phyloP scores from a whole-genome alignment of 2,329 filamentous ascomycete species.

The Coniochaeta sp. region DNA sequence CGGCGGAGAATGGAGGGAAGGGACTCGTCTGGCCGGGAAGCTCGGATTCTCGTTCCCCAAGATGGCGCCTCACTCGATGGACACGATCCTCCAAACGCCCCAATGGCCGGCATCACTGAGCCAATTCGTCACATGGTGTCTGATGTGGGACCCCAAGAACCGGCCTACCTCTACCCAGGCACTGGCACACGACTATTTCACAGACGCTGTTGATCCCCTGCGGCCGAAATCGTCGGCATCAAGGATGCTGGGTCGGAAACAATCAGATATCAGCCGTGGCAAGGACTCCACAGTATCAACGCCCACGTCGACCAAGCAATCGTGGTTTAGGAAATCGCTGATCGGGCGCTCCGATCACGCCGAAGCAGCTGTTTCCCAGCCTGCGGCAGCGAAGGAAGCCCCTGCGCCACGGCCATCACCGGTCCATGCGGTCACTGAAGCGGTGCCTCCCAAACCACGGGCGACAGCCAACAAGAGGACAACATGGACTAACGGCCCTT shows the following conservation, averaged over 20 bases:
- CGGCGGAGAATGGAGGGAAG: conserved; percentile 96
- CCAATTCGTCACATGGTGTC: conserved; percentile 94
- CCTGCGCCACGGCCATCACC: conserved; percentile 36
- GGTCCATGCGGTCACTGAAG: conserved; percentile 38
- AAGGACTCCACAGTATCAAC: conserved; percentile 54
- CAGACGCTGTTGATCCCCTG: conserved; percentile 84
- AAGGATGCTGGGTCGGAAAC: conserved; percentile 78
- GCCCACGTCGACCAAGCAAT: conserved; percentile 71
- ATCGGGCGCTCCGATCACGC: conserved; percentile 67
- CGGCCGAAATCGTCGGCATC: conserved; percentile 87
- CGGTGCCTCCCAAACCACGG: conserved; percentile 27
- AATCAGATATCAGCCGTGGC: conserved; percentile 69
- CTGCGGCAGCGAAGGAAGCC: conserved; percentile 37
- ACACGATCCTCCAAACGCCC: conserved; percentile 81
- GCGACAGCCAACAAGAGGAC: conserved; percentile 69
- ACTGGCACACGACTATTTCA: conserved; percentile 91
- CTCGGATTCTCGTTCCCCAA: conserved; percentile 98
- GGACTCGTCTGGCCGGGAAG: conserved; percentile 85
- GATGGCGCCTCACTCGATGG: conserved; percentile 97
- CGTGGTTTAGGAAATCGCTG: conserved; percentile 94
- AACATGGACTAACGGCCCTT: conserved; percentile 83
- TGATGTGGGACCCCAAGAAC: conserved; percentile 96
- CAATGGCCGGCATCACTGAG: conserved; percentile 86
- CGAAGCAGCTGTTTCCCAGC: conserved; percentile 24
- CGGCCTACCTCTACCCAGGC: conserved; percentile 90